Base-by-base conservation (phyloP, 2,329 filamentous ascomycete genomes). In the Fulvia fulva region DNA sequence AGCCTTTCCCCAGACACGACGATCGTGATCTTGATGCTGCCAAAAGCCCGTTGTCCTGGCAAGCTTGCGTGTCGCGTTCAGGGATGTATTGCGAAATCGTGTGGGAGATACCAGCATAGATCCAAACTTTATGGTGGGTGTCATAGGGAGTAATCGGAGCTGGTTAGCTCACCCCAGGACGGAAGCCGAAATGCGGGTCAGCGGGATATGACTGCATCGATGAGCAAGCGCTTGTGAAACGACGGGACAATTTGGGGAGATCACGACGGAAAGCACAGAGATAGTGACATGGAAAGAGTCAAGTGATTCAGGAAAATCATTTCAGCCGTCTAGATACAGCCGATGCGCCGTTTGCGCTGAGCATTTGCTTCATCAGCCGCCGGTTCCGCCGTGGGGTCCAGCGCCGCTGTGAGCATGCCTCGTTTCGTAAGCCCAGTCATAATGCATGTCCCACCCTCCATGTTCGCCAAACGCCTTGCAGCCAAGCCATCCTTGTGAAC, bases 381-480 rank as follows among this genome's bases (percentile, higher is more conserved):
- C 19, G 56, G 22, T 44, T n/a, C 37, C 46, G 22, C 32, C 32
- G 19, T 44, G 45, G 25, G 43, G 51, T 43, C 51, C 56, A 26
- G 49, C 56, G 45, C 7, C 37, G 43, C 44, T 51, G 25, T 28
- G 44, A 49, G 51, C 50, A 50, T 58, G 44, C 47, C 19, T 49
- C 28, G 22, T 57, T 14, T 19, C 43, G 14, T 9, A 8, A 22
- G 6, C 23, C 5, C 1, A 51, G 41, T 59, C 57, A 28, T 59
- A 49, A 59, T 25, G 22, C 21, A 22, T 26, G 19, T 37, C 47
- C n/a, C 22, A 43, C 37, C 51, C 34, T 23, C 49, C 21, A 37
- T 41, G 14, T 52, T 46, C 52, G 46, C 57, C 46, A 32, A 59
- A 59, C 57, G 52, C 57, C 57, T 46, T 44, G 57, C 53, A 55